Evolutionary conservation across 495 filamentous ascomycete genomes (phyloP), one percentile per base, ranked within the genome.

Genomic region (Aspergillus panamensis): DNA sequence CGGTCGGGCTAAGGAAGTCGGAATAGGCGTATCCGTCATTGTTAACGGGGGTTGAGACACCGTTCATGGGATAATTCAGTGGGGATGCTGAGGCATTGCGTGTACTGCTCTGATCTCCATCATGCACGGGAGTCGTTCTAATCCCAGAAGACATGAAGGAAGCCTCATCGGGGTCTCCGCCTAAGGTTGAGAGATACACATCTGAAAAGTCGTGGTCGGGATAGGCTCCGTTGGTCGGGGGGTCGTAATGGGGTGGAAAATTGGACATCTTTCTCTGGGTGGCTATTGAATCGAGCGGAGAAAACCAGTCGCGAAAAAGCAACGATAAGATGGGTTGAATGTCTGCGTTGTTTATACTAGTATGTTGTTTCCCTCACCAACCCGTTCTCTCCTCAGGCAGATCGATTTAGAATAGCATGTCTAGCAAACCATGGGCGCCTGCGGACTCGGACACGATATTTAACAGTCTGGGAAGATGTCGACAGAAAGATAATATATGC

Each of bases 141-240:
- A 77, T 71, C 0, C 66, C 71, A 33, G 63, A 59, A n/a, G 69
- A 67, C 51, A 66, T 66, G 32, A 77, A 73, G 16, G 62, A 70
- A 7, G 66, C 61, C 61, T 75, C 72, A 21, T 78, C 76, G 0
- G 70, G 73, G 56, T 77, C 76, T 17, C 8, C 42, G 10, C 68
- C 71, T 8, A 68, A 62, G 16, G 72, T 66, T 5, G 73, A 75
- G 7, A 76, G 68, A 59, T 76, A 78, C 21, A 72, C 71, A 45
- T 78, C 73, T 21, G 53, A 54, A 21, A 61, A 51, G 19, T 54
- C 54, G 20, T 53, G 17, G 31, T 60, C 53, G 13, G 58, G 45
- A 17, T 61, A 52, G 21, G 33, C 58, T 20, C 53, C 51, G 17
- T 54, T 60, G 42, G 58, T 61, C 17, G 65, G 58, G 8, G 68